Evolutionary conservation across 176 grass and related monocot species (phyloP), one percentile per base, ranked within the genome.

Genomic region (Musa schizocarpa): DNA sequence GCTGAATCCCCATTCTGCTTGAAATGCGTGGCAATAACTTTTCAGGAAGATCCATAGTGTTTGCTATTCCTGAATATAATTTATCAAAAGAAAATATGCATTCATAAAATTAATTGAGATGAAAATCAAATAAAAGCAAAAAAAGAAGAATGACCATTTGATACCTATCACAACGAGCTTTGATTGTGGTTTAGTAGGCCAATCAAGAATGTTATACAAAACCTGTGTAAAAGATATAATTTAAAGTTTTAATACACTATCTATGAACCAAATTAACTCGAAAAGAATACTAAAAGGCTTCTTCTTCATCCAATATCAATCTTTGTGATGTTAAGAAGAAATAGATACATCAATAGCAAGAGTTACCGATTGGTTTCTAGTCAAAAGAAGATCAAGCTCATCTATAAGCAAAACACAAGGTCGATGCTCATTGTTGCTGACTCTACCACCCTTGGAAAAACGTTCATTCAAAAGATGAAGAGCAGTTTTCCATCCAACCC

Each of bases 21-120:
- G 94, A 98, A 74, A 98, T 98, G 58, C 94, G 94, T 19, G 94
- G 94, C 25, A 92, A 80, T 24, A 98, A 76, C 58, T 98, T 92
- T 78, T 98, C 94, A 73, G 94, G 94, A 68, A 98, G 87, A 83
- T 98, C 88, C 95, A 98, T 93, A 50, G 95, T 98, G 76, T 98
- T 98, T 75, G 95, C 90, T 85, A 98, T 91, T 54, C 95, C 95
- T 98, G 84, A 49, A 76, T 79, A 68, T 73, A 82, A 65, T 72
- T 82, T 65, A 77, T 87, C 23, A 82, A 23, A 27, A 71, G 19
- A 6, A 81, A 71, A 53, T 16, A 81, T 61, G 67, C 77, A 77
- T 52, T 82, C 16, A 53, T 13, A 90, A 86, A 72, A 23, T 61
- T 72, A 55, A 50, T 1, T 63, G 63, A 86, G 76, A 68, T 62